Evolutionary conservation across 164 flowering plant species (phyloP).

Genomic region (Buxus sempervirens): DNA sequence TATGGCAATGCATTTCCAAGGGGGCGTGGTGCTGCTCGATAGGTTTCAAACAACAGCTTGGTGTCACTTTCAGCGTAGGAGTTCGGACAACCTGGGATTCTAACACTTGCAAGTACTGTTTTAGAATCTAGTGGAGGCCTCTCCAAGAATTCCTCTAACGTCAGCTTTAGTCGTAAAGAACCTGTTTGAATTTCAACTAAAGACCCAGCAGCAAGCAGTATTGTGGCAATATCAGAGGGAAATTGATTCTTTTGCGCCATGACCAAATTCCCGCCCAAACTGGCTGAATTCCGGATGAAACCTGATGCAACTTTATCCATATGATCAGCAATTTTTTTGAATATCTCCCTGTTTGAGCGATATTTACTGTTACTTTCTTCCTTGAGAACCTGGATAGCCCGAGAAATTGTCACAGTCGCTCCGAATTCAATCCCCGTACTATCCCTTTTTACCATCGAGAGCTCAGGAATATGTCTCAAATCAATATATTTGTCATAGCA

Average conservation of each 20-base stretch:
- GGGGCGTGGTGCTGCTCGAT: slow-evolving; percentile 83
- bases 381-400: slow-evolving; percentile 50
- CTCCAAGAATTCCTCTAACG: slow-evolving; percentile 69
- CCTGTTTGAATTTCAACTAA: slow-evolving; percentile 39
- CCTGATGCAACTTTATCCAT: slow-evolving; percentile 79
- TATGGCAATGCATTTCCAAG: slow-evolving; percentile 84
- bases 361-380: slow-evolving; percentile 24
- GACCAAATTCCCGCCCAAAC: slow-evolving; percentile 85
- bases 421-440: slow-evolving; percentile 67
- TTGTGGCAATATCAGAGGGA: slow-evolving; percentile 87
- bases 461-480: slow-evolving; percentile 66
- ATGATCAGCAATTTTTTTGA: slow-evolving; percentile 63
- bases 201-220: slow-evolving; percentile 70
- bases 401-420: slow-evolving; percentile 74
- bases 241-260: slow-evolving; percentile 77
- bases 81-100: slow-evolving; percentile 45
- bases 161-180: slow-evolving; percentile 28
- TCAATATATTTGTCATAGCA: slow-evolving; percentile 55
- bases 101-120: slow-evolving; percentile 51
- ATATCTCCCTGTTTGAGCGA: slow-evolving; percentile 26
- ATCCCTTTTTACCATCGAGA: slow-evolving; percentile 47
- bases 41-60: slow-evolving; percentile 63
- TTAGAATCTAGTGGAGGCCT: slow-evolving; percentile 48
- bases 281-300: slow-evolving; percentile 74
- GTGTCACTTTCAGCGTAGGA: slow-evolving; percentile 15